phyloP scores from a whole-genome alignment of 2,329 filamentous ascomycete species.

The Paecilomyces variotii region DNA sequence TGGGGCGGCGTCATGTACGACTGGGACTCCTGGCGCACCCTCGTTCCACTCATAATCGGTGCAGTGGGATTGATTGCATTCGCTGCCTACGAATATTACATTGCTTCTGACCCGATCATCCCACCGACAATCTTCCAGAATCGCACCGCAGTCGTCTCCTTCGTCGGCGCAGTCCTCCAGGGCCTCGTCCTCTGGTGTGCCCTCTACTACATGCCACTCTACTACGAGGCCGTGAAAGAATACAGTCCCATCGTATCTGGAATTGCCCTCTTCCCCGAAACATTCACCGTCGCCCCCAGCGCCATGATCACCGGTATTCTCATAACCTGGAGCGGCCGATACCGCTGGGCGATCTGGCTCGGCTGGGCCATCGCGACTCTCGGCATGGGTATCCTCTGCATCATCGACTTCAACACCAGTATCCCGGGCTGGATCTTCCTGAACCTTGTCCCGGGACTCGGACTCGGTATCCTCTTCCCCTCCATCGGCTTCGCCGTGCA shows the following conservation, averaged over 20 bases:
- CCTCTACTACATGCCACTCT: constrained; percentile 47
- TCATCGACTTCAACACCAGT: constrained; percentile 36
- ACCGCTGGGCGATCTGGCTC: constrained; percentile 52
- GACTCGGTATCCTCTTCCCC: constrained; percentile 58
- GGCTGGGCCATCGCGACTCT: constrained; percentile 56
- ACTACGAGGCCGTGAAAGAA: constrained; percentile 41
- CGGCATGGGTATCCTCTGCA: constrained; percentile 45
- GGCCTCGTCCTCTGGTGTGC: constrained; percentile 41
- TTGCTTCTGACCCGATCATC: constrained; percentile 45
- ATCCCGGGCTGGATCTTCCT: constrained; percentile 53
- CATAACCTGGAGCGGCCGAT: constrained; percentile 49
- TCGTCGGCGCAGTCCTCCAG: constrained; percentile 49
- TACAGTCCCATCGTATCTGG: constrained; percentile 48
- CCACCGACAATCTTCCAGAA: constrained; percentile 38
- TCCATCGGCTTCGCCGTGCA: constrained; percentile 57
- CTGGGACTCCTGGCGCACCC: constrained; percentile 55
- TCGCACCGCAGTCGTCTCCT: constrained; percentile 42
- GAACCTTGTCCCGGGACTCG: constrained; percentile 52
- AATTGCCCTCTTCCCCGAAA: constrained; percentile 51
- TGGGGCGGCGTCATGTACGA: constrained; percentile 59
- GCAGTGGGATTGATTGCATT: constrained; percentile 44
- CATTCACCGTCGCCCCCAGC: constrained; percentile 56
- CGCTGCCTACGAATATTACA: constrained; percentile 46
- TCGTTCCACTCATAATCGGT: constrained; percentile 55
- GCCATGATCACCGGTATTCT: constrained; percentile 42